Percentiles rank a stretch among this genome's conserved stretches.
Evolutionary conservation across 2,329 filamentous ascomycete species (phyloP).

Genomic region (Penicillium digitatum): DNA sequence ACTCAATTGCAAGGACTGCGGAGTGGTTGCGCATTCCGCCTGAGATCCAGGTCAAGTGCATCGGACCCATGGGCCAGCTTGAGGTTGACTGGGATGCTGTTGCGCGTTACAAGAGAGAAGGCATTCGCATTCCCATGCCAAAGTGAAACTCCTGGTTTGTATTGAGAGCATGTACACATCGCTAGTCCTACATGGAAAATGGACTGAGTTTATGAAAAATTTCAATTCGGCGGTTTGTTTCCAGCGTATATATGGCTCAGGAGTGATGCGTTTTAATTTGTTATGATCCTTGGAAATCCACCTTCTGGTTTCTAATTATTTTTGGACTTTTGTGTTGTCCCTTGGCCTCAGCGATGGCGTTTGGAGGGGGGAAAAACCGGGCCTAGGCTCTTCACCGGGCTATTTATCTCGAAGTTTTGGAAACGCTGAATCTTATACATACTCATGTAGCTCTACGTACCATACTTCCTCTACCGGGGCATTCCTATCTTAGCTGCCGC

Average conservation of each 20-base stretch:
- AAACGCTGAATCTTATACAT: not conserved
- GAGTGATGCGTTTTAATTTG: conserved; percentile 17
- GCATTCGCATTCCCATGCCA: conserved; percentile 29
- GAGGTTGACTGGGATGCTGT: conserved; percentile 41
- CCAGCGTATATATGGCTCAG: conserved; percentile 19
- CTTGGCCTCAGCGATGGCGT: conserved; percentile 25
- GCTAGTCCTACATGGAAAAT: not conserved
- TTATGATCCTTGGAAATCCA: conserved; percentile 9
- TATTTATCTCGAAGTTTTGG: not conserved
- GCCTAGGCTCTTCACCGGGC: conserved; percentile 1
- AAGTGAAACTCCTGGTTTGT: not conserved
- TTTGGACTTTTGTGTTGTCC: conserved; percentile 15
- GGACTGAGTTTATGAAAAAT: conserved; percentile 10
- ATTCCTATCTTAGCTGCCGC: not conserved
- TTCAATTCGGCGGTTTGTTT: conserved; percentile 10
- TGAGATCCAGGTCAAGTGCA: conserved; percentile 9
- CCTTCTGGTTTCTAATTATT: not conserved
- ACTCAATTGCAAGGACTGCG: conserved; percentile 8
- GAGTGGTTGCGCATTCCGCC: conserved; percentile 15
- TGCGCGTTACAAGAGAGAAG: conserved; percentile 30
- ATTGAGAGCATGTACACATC: conserved; percentile 1
- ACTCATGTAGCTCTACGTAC: not conserved
- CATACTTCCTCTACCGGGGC: not conserved
- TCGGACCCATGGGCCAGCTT: conserved; percentile 27
- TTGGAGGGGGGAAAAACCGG: conserved; percentile 16